Evolutionary conservation across 306 rosid species (phyloP), one percentile per base, ranked within the genome.

Genomic region (Vicia villosa): DNA sequence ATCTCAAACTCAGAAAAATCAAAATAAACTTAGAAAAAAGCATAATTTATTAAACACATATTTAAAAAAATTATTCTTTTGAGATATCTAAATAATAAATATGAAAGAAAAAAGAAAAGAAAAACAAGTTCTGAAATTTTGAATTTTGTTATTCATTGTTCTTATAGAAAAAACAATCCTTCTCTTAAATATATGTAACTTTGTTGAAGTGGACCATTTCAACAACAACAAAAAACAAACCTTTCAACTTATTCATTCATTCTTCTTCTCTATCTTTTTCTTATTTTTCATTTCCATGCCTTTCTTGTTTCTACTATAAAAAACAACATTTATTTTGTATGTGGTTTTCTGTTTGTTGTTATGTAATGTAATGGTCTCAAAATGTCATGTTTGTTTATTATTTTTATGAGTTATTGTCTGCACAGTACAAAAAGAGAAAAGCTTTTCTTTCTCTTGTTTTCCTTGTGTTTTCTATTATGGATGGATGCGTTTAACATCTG

Each of bases 401-500:
- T 55, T 26, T 10, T 24, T 54, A 34, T 50, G 15, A 22, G 11
- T 20, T 20, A 61, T 62, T 63, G 50, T 59, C 61, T 36, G 77
- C 70, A 73, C 64, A 73, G 77, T 73, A 73, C 55, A 63, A 73
- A 73, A 73, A 51, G 32, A 62, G 43, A 62, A 73, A 73, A 63
- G 77, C 64, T 73, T 63, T 61, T 62, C 51, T 37, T 50, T 67
- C 66, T 63, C 77, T 63, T 73, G 77, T 73, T 70, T 54, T 73
- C 77, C 90, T 88, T 89, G 78, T 91, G 83, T 82, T 73, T 72
- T 82, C 89, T 77, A 77, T 70, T 63, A 56, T 63, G 83, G 74
- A 84, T 85, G 88, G 91, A 87, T 87, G 90, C 94, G 91, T 88
- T 93, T 93, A 89, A 80, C 87, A 86, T 85, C 86, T 89, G 87